Evolutionary conservation across 345 rosid genomes (phyloP), one percentile per base, ranked within the genome.

Genomic region (Carallia pectinifolia): DNA sequence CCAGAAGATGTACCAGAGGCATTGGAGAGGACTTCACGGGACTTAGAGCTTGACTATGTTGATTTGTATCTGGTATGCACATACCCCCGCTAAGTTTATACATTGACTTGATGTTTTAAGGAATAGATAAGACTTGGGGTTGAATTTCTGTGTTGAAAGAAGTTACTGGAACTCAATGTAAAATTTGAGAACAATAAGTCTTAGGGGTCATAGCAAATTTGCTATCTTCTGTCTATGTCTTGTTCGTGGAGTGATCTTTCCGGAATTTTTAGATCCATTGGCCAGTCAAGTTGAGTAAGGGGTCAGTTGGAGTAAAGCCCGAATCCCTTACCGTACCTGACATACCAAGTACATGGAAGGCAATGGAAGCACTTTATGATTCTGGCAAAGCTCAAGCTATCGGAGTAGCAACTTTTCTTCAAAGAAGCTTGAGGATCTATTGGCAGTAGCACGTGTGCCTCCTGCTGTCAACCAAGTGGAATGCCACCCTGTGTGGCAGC

Each of bases 401-500:
- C 29, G 88, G 89, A 33, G 91, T 89, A 82, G 91, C 72, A 85
- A 89, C 67, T 84, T 85, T 81, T 75, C 87, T 0, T 37, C 80
- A 0, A 82, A 85, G 82, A 87, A 89, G 67, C 88, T 85, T 0
- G 17, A 12, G 36, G 84, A 82, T 84, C 81, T 87, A 62, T 62
- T 84, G 52, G 77, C 67, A 2, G 80, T 6, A n/a, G 61, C 64
- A 27, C 50, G 50, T 2, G 27, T 67, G 30, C 31, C 64, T 36
- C 69, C 78, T 29, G 84, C 90, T 63, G 88, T 83, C 36, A 75
- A 78, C 67, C 90, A 89, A 71, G 89, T 87, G 34, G 96, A 87
- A 70, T 82, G 85, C 53, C 85, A 89, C 61, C 90, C 89, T 6
- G 73, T 68, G n/a, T 87, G 88, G 92, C 86, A 83, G 78, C 92